Evolutionary conservation across 2,329 filamentous ascomycete species (phyloP).

Genomic region (Myriosclerotinia duriaeana): DNA sequence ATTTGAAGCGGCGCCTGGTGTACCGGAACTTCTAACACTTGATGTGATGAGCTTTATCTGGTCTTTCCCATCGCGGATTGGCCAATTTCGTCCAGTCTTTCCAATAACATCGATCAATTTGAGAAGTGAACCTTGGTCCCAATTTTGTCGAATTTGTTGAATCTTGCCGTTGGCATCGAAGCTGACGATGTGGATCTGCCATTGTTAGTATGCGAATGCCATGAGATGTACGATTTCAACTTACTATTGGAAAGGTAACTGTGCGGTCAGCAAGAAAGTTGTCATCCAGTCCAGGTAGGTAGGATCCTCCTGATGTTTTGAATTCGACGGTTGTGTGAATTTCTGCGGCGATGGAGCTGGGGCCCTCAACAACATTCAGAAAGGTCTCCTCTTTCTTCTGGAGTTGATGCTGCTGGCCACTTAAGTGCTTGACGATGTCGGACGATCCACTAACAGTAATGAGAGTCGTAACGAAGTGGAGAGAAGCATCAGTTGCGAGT

Average conservation of each 20-base stretch:
- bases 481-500: slow-evolving; percentile 63
- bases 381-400: slow-evolving; percentile 81
- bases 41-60: slow-evolving; percentile 74
- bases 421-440: slow-evolving; percentile 81
- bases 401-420: slow-evolving; percentile 67
- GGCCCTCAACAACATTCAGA: slow-evolving; percentile 70
- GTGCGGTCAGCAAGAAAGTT: slow-evolving; percentile 86
- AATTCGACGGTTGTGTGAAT: slow-evolving; percentile 84
- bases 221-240: slow-evolving; percentile 41
- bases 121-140: slow-evolving; percentile 91
- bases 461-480: slow-evolving; percentile 89
- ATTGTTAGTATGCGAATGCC: slow-evolving; percentile 26
- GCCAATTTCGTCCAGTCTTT: slow-evolving; percentile 87
- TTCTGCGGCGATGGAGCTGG: slow-evolving; percentile 70
- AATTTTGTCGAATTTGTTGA: slow-evolving; percentile 80
- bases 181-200: slow-evolving; percentile 80
- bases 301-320: slow-evolving; percentile 74
- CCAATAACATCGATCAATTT: slow-evolving; percentile 95
- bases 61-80: slow-evolving; percentile 82
- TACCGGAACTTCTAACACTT: slow-evolving; percentile 53
- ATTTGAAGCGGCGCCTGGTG: slow-evolving; percentile 36
- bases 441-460: slow-evolving; percentile 68
- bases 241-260: slow-evolving; percentile 77
- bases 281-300: slow-evolving; percentile 86
- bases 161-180: slow-evolving; percentile 80